phyloP scores from a whole-genome alignment of 352 stramenopile species.

The Globisporangium nunn region DNA sequence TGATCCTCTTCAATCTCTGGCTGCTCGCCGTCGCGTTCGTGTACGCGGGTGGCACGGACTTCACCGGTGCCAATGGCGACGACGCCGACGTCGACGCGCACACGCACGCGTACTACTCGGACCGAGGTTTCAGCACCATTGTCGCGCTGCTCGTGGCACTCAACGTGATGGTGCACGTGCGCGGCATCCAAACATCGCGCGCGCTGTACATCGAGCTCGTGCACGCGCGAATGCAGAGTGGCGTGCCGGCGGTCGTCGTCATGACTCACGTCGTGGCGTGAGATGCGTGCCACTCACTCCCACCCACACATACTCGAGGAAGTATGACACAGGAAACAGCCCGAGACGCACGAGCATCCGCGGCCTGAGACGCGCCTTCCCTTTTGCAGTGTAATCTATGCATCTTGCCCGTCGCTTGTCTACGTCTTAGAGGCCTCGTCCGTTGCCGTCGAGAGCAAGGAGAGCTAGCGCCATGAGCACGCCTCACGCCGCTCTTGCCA shows the following conservation, averaged over 20 bases:
- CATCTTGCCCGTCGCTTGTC: background rate
- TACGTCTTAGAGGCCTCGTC: background rate
- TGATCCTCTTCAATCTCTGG: slow-evolving; percentile 64
- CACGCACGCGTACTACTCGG: slow-evolving; percentile 26
- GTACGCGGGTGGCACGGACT: slow-evolving; percentile 24
- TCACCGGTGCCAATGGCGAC: slow-evolving; percentile 10
- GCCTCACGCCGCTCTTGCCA: background rate
- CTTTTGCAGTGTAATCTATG: background rate
- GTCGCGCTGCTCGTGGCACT: slow-evolving; percentile 39
- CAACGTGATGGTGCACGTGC: slow-evolving; percentile 59
- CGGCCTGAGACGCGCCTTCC: no score
- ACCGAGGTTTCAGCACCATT: slow-evolving; percentile 32
- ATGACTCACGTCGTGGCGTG: slow-evolving; percentile 11
- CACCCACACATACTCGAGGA: background rate
- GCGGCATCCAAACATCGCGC: slow-evolving; percentile 27
- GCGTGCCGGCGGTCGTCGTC: slow-evolving; percentile 8
- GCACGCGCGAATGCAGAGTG: slow-evolving; percentile 7
- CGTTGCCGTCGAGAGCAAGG: background rate
- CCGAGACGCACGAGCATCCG: no score
- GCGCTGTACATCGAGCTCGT: slow-evolving; percentile 32
- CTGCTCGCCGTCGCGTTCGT: slow-evolving; percentile 42
- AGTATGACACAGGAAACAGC: no score
- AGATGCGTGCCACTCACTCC: background rate
- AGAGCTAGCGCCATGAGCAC: background rate
- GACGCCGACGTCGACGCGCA: slow-evolving; percentile 11